These are phyloP conservation scores for Platanthera guangdongensis DNA, from an alignment of 106 monocot genomes.

Conservation along the genomic window DNA sequence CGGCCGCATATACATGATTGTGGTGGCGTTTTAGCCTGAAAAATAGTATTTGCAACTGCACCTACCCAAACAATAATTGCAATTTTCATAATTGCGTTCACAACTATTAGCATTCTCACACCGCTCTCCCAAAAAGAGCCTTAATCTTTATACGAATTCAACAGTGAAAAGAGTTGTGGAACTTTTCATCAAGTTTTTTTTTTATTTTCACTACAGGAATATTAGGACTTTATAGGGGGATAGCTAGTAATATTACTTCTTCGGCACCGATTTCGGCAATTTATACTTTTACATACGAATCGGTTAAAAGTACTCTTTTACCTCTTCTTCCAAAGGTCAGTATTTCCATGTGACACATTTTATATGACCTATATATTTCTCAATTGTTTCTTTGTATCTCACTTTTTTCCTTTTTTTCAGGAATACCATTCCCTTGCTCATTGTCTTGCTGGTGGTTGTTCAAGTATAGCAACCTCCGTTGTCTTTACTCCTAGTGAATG, in stretches of 20 bases:
- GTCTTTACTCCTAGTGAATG: slow-evolving; percentile 92
- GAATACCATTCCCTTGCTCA: slow-evolving; percentile 83
- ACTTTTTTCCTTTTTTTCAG: slow-evolving; percentile 26
- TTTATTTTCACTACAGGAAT: slow-evolving; percentile 34
- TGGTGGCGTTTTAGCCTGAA: no score
- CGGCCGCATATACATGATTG: no score
- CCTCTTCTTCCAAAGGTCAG: slow-evolving; percentile 73
- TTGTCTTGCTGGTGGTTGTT: slow-evolving; percentile 91
- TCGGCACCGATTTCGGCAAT: slow-evolving; percentile 93
- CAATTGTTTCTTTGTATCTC: background rate
- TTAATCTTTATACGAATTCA: no score
- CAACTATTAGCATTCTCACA: no score
- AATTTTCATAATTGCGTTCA: no score
- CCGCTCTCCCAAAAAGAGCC: no score
- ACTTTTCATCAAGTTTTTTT: background rate
- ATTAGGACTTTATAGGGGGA: slow-evolving; percentile 81
- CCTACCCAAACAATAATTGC: no score
- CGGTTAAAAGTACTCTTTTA: slow-evolving; percentile 71
- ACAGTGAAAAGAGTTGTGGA: background rate
- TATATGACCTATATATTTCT: background rate
- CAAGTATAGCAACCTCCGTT: slow-evolving; percentile 91
- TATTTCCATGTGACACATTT: slow-evolving; percentile 4
- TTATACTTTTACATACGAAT: slow-evolving; percentile 94
- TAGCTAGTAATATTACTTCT: slow-evolving; percentile 84
- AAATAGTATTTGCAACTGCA: no score